Percentiles rank a stretch among this genome's conserved stretches.
phyloP scores from a whole-genome alignment of 2,329 filamentous ascomycete genomes.

The Fusarium sp. region DNA sequence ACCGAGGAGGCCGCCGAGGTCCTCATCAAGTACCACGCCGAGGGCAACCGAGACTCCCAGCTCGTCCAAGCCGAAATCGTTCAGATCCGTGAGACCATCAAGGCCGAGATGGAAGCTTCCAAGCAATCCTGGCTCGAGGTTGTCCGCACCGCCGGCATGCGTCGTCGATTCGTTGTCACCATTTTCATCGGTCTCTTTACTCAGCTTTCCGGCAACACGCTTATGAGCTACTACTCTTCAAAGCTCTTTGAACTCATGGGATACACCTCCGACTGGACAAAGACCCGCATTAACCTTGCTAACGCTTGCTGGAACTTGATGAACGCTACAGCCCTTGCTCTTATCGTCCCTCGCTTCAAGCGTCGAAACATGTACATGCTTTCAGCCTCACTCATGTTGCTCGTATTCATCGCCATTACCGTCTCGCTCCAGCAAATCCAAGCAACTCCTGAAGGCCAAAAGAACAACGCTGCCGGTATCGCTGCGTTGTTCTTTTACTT shows the following conservation, averaged over 20 bases:
- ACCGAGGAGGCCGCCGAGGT: slow-evolving; percentile 48
- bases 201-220: slow-evolving; percentile 62
- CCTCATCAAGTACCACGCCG: slow-evolving; percentile 60
- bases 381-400: slow-evolving; percentile 59
- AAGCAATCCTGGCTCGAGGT: slow-evolving; percentile 63
- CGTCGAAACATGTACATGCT: slow-evolving; percentile 63
- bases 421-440: slow-evolving; percentile 56
- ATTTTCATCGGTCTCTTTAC: slow-evolving; percentile 63
- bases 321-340: slow-evolving; percentile 54
- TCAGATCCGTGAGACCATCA: slow-evolving; percentile 68
- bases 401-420: slow-evolving; percentile 66
- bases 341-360: slow-evolving; percentile 59
- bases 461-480: slow-evolving; percentile 24
- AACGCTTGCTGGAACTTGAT: slow-evolving; percentile 59
- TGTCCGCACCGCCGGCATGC: slow-evolving; percentile 61
- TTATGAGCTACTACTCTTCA: slow-evolving; percentile 47
- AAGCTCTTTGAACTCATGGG: slow-evolving; percentile 58
- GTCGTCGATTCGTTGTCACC: slow-evolving; percentile 60
- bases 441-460: slow-evolving; percentile 42
- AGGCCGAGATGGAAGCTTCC: slow-evolving; percentile 64
- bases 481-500: slow-evolving; percentile 35
- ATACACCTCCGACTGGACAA: slow-evolving; percentile 53
- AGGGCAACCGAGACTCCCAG: slow-evolving; percentile 61
- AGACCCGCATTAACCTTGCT: slow-evolving; percentile 60
- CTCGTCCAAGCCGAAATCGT: slow-evolving; percentile 69